Base-by-base conservation (phyloP, 2,329 filamentous ascomycete genomes). In the Fusarium xyrophilum region DNA sequence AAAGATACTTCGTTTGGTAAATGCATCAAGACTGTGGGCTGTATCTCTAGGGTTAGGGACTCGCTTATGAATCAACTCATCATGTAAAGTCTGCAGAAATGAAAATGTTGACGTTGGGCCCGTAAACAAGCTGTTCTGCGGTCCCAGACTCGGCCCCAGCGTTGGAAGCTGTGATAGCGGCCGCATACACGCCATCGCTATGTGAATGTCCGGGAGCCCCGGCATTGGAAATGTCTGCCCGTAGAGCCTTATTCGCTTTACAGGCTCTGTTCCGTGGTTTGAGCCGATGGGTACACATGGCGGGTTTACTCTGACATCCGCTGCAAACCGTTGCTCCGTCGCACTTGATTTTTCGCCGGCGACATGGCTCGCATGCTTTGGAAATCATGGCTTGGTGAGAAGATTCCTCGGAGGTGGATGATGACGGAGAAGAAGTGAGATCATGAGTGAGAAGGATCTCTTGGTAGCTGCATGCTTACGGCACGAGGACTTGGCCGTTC, bases 81-180 rank as follows among this genome's bases (percentile, higher is more conserved):
- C 2, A 14, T 35, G 15, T n/a, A 33, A 5, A 19, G 4, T 19
- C 11, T 25, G 21, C 3, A 48, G 6, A 3, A 25, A 15, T 25
- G 21, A 30, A n/a, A 11, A 48, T 2, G 12, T 35, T 3, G 30
- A 25, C 1, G 17, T n/a, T 1, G 12, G 21, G 7, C 46, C 46
- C 21, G 1, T 25, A 35, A 9, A 15, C 9, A 48, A 48, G 21
- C 8, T 25, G 28, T 35, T 25, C 21, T 15, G 2, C 6, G 8
- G 14, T 4, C 12, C 12, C 15, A 25, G 12, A 3, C 3, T 15
- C n/a, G n/a, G 8, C 0, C 1, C 6, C 6, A 7, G 7, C 4
- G 17, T 33, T n/a, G 17, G 30, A 35, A 11, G 46, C 30, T 25
- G 13, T 25, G 17, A n/a, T 25, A 8, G 21, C 15, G 3, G 3